Percentiles rank a stretch among this genome's conserved stretches.
phyloP scores from a whole-genome alignment of 2,329 filamentous ascomycete species.

The Microcyclosporella mali region DNA sequence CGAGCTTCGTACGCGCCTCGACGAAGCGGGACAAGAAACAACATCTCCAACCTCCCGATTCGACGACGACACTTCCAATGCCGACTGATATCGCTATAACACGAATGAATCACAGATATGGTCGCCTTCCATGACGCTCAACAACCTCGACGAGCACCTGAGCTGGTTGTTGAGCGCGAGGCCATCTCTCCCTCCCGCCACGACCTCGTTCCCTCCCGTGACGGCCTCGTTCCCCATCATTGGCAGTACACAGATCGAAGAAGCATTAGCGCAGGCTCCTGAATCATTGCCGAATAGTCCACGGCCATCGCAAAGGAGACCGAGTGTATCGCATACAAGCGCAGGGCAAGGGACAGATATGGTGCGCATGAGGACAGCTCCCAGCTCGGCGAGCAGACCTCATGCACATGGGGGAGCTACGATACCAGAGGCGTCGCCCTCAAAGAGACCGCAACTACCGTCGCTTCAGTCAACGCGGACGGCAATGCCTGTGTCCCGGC shows the following conservation, averaged over 20 bases:
- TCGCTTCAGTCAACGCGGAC: slow-evolving; percentile 5
- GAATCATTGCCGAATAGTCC: neutral
- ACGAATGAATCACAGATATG: slow-evolving; percentile 17
- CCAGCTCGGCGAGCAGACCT: slow-evolving; percentile 37
- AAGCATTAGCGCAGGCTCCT: neutral
- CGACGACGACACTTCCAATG: neutral
- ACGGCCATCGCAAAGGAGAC: neutral
- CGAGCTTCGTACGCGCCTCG: no score
- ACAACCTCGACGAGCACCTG: slow-evolving; percentile 45
- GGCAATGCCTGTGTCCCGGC: slow-evolving; percentile 1
- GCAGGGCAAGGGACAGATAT: slow-evolving; percentile 29
- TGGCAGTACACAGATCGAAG: slow-evolving; percentile 5
- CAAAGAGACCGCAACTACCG: neutral
- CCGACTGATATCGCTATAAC: neutral
- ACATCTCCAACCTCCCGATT: no score
- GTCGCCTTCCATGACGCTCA: slow-evolving; percentile 39
- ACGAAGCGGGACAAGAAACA: no score
- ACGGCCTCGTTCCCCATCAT: slow-evolving; percentile 12
- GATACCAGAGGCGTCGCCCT: neutral
- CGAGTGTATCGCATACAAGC: neutral
- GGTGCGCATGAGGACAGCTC: slow-evolving; percentile 41
- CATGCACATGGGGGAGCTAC: slow-evolving; percentile 11
- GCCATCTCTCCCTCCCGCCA: slow-evolving; percentile 36
- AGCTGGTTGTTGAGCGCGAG: slow-evolving; percentile 43
- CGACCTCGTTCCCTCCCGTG: slow-evolving; percentile 17